Base-by-base conservation (phyloP, 208 protist genomes). In the Trypanosoma congolense region DNA sequence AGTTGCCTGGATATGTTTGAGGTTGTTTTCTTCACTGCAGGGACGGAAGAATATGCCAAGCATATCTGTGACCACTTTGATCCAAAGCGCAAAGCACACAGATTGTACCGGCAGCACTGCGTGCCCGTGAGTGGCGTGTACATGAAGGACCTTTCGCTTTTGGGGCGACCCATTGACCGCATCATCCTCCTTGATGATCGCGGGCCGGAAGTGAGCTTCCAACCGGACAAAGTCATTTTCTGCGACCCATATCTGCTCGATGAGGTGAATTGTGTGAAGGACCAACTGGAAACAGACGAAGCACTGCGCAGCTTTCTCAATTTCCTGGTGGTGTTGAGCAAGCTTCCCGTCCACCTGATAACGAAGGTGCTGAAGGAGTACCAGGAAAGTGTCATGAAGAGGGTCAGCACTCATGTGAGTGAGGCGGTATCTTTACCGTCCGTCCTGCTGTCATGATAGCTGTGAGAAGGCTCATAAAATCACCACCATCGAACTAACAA, bases 21-120 rank as follows among this genome's bases (percentile, higher is more conserved):
- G n/a, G 44, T 89, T n/a, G 61, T 71, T 25, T 80, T 92, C 30
- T 86, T 90, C 51, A 90, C 85, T 16, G 76, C 80, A 9, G 77
- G 66, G 3, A 75, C 77, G 22, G 58, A 73, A 16, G 54, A 77
- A 10, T 92, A 92, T 48, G 85, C 79, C 6, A 59, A 67, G 33
- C 68, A 52, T 35, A 73, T 92, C 29, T 65, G 82, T 54, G 51
- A 75, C 6, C 29, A 72, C 38, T n/a, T 88, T 26, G 70, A 74
- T n/a, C 69, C 73, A 8, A 36, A 75, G 28, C 70, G 66, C 36
- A 42, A 45, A 12, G 49, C 67, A 2, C 51, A 57, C 22, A 66
- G 77, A n/a, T 77, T 80, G 42, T 92, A 77, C 44, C 65, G 81
- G 18, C 59, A 76, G 14, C 70, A 66, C 46, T 90, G 81, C 51